A percentile compares a stretch with the other conserved stretches of the same genome.
Conservation (phyloP, 352 stramenopile species). For the Phytophthora hybrid region DNA sequence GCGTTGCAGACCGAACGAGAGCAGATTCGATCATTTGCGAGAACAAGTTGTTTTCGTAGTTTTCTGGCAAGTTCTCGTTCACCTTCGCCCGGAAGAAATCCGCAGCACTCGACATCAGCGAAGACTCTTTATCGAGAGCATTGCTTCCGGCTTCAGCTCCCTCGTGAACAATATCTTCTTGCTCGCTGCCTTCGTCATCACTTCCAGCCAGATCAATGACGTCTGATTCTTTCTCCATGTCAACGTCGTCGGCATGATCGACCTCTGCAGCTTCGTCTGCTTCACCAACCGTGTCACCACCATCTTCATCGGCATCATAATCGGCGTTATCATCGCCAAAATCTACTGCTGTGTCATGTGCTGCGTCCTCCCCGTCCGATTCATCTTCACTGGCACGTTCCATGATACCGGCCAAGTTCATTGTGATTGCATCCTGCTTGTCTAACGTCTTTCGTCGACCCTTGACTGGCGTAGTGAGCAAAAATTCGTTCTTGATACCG, state of each 20-base stretch:
- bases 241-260: slow-evolving; percentile 29
- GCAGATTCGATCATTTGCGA: slow-evolving; percentile 82
- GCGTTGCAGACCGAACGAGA: slow-evolving; percentile 61
- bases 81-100: slow-evolving; percentile 73
- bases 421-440: slow-evolving; percentile 39
- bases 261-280: slow-evolving; percentile 25
- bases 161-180: slow-evolving; percentile 30
- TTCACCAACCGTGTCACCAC: slow-evolving; percentile 20
- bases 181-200: slow-evolving; percentile 27
- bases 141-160: slow-evolving; percentile 16
- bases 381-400: slow-evolving; percentile 52
- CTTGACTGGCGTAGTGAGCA: slow-evolving; percentile 67
- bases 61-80: slow-evolving; percentile 49
- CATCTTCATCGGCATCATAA: slow-evolving; percentile 51
- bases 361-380: slow-evolving; percentile 48
- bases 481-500: slow-evolving; percentile 64
- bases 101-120: slow-evolving; percentile 47
- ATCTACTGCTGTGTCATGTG: slow-evolving; percentile 47
- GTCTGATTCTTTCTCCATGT: slow-evolving; percentile 44
- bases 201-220: slow-evolving; percentile 37
- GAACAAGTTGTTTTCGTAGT: slow-evolving; percentile 66
- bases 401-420: slow-evolving; percentile 52
- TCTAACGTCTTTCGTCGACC: slow-evolving; percentile 41
- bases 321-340: slow-evolving; percentile 41
- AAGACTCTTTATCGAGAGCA: slow-evolving; percentile 36